These are phyloP conservation scores for Populus hybrid DNA, from an alignment of 441 rosid species.

Conservation along the genomic window DNA sequence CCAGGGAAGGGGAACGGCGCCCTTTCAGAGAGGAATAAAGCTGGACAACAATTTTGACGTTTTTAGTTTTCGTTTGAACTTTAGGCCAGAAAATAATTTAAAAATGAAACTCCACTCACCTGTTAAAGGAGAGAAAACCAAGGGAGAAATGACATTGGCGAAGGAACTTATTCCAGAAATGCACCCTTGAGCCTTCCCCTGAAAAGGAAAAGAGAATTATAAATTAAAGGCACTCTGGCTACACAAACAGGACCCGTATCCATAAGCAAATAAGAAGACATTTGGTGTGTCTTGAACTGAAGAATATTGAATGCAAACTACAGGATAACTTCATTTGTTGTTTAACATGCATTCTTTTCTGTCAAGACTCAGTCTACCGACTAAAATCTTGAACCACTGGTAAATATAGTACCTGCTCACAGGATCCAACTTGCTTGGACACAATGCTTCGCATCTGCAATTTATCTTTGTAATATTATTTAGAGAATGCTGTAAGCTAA, in stretches of 20 bases:
- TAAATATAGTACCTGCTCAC: conserved; percentile 58
- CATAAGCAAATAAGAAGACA: not conserved
- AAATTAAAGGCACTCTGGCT: not conserved
- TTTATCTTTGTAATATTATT: conserved; percentile 2
- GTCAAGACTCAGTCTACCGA: not conserved
- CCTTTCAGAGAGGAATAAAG: conserved; percentile 69
- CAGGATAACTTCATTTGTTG: not conserved
- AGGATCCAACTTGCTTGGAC: conserved; percentile 77
- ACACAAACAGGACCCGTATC: too few relatives aligned
- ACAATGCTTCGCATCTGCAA: conserved; percentile 79
- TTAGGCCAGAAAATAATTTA: not conserved
- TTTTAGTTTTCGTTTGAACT: conserved; percentile 11
- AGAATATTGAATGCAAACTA: not conserved
- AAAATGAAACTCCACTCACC: conserved; percentile 33
- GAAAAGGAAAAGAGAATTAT: conserved; percentile 8
- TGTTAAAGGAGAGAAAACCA: conserved; percentile 77
- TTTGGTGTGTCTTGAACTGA: not conserved
- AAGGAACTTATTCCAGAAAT: conserved; percentile 76
- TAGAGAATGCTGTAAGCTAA: not conserved
- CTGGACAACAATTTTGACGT: conserved; percentile 36
- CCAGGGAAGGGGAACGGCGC: conserved; percentile 90
- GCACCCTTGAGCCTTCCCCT: conserved; percentile 94
- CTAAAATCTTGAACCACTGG: not conserved
- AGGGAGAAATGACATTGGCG: conserved; percentile 68
- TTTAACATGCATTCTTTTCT: not conserved